Evolutionary conservation across 2,329 filamentous ascomycete genomes (phyloP), one percentile per base, ranked within the genome.

Genomic region (Teratosphaeriaceae sp.): DNA sequence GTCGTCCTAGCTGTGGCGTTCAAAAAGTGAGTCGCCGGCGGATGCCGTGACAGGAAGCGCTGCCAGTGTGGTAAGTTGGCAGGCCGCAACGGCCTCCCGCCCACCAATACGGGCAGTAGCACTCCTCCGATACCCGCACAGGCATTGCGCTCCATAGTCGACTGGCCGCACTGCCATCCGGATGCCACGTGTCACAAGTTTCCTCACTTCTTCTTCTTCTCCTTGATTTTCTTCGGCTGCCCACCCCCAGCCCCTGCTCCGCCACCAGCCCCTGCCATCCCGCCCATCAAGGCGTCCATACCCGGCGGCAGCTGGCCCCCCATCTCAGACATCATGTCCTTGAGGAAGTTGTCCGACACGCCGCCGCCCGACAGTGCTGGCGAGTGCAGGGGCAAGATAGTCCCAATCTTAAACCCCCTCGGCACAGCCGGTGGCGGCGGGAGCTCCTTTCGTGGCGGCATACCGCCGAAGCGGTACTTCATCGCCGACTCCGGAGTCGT

Each of bases 281-380:
- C 55, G 47, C 49, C 50, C 41, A 58, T 52, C 46, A 65, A 59
- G 9, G 53, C 52, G 39, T 47, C 53, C 54, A 61, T 53, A 16
- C 58, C 57, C 12, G 53, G 48, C 44, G 56, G 54, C 42, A 59
- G 42, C 45, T 60, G 57, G 11, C 59, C 59, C 6, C 58, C 53
- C 87, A 97, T 94, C 70, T 94, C 88, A 59, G 81, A 83, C 89
- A 97, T 95, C 75, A 96, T 94, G 56, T 97, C 89, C 74, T 92
- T 88, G 59, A 97, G 81, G 48, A 96, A 79, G 60, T 97, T 94
- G 65, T 98, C 92, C 49, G 81, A 89, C 9, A 97, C 87, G 26
- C 92, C 92, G 9, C 92, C 92, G 7, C 92, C 92, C 42, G 85
- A 92, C 67, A 97, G 77, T 15, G 88, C 92, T 1, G 89, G 82